phyloP scores from a whole-genome alignment of 352 stramenopile genomes.

The Thraustochytrium striatum region DNA sequence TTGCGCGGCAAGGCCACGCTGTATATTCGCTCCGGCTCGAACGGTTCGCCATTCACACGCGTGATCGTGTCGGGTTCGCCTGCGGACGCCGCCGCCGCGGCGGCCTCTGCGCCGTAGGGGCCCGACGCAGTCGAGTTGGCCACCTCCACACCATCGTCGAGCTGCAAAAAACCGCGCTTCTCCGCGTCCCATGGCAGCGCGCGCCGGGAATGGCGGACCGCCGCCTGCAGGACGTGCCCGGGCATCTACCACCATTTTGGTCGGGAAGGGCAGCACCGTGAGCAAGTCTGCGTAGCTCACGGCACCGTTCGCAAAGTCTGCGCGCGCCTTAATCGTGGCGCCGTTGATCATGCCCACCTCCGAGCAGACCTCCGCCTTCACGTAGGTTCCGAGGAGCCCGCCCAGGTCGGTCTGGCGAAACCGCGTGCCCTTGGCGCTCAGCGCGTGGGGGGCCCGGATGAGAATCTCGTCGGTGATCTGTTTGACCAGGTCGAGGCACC shows the following conservation, averaged over 20 bases:
- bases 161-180: constrained; percentile 38
- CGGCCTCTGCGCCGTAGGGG: background rate
- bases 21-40: constrained; percentile 17
- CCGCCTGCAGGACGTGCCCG: constrained; percentile 13
- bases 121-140: background rate
- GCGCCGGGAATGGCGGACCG: constrained; percentile 1
- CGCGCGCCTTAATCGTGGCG: constrained; percentile 21
- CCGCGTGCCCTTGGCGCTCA: constrained; percentile 23
- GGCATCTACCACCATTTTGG: constrained; percentile 24
- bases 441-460: background rate
- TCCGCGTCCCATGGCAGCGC: constrained; percentile 6
- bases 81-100: background rate
- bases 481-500: constrained; percentile 9
- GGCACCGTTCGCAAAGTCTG: background rate
- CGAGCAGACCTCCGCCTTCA: constrained; percentile 8
- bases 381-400: constrained; percentile 15
- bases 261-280: constrained; percentile 29
- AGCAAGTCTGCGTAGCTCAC: constrained; percentile 12
- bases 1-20: constrained; percentile 18
- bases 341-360: constrained; percentile 42
- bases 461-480: constrained; percentile 23
- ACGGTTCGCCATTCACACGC: background rate
- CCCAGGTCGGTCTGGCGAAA: constrained; percentile 26
- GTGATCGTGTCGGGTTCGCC: constrained; percentile 4
- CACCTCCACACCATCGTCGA: constrained; percentile 8